These are phyloP conservation scores for Trichomonas tenax DNA, from an alignment of 208 protist species.

Conservation along the genomic window DNA sequence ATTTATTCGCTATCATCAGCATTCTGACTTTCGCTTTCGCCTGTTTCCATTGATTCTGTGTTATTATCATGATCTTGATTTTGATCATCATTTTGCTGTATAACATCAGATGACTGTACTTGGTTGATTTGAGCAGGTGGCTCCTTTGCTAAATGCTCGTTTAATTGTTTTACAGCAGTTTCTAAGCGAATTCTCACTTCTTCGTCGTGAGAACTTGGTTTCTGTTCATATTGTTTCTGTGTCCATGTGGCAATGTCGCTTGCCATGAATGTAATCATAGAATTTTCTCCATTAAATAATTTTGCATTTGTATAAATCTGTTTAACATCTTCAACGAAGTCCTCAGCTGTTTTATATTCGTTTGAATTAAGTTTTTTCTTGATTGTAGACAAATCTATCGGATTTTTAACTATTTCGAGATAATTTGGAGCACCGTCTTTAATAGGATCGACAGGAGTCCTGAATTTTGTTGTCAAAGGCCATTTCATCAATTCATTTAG, in stretches of 20 bases:
- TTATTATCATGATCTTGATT: background rate
- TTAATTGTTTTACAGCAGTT: background rate
- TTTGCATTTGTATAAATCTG: background rate
- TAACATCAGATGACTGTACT: background rate
- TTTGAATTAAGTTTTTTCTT: background rate
- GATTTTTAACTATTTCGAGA: background rate
- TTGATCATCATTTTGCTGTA: background rate
- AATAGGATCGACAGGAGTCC: background rate
- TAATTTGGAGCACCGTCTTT: background rate
- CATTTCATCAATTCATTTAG: background rate
- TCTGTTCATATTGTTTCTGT: background rate
- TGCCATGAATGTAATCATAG: background rate
- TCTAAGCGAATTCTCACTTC: background rate
- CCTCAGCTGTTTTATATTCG: background rate
- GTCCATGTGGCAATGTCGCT: background rate
- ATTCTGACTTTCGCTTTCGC: background rate
- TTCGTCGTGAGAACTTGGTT: background rate
- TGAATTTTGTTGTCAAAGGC: background rate
- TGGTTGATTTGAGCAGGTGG: background rate
- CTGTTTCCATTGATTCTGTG: background rate
- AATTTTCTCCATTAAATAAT: background rate
- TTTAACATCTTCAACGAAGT: background rate
- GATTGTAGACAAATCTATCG: background rate
- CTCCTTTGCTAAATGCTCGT: background rate
- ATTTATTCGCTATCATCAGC: background rate